phyloP scores from a whole-genome alignment of 148 eudicot genomes.

The Chenopodium formosanum region DNA sequence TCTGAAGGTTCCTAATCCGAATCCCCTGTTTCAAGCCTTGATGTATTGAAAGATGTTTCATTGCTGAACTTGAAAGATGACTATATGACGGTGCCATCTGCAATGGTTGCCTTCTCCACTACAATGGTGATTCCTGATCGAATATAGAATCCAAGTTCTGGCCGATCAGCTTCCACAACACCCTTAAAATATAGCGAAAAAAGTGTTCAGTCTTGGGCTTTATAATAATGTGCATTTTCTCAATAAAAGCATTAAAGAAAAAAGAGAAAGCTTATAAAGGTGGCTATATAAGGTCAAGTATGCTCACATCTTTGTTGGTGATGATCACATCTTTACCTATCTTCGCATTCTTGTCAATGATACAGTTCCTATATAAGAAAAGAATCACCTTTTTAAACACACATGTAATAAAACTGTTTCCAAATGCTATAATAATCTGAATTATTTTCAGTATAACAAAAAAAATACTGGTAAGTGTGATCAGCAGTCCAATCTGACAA shows the following conservation, averaged over 20 bases:
- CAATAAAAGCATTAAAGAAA: background rate
- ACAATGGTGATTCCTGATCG: slow-evolving; percentile 82
- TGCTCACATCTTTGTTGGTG: slow-evolving; percentile 84
- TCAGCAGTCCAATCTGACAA: background rate
- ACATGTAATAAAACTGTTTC: background rate
- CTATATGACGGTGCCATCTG: slow-evolving; percentile 74
- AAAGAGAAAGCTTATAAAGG: background rate
- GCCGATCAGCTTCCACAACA: slow-evolving; percentile 79
- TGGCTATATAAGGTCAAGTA: background rate
- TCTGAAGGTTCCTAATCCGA: background rate
- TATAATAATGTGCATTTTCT: background rate
- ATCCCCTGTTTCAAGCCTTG: background rate
- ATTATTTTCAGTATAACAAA: background rate
- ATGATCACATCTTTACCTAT: slow-evolving; percentile 84
- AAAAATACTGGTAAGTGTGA: background rate
- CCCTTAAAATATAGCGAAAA: slow-evolving; percentile 39
- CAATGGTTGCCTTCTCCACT: slow-evolving; percentile 82
- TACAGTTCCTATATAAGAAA: slow-evolving; percentile 58
- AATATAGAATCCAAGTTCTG: slow-evolving; percentile 87
- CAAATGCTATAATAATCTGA: background rate
- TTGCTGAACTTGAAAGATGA: background rate
- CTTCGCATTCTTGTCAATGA: slow-evolving; percentile 93
- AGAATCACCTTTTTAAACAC: background rate
- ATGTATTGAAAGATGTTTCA: background rate
- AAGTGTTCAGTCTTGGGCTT: background rate